Evolutionary conservation across 768 basidiomycete genomes (phyloP).

Genomic region (Mycena olivaceomarginata): DNA sequence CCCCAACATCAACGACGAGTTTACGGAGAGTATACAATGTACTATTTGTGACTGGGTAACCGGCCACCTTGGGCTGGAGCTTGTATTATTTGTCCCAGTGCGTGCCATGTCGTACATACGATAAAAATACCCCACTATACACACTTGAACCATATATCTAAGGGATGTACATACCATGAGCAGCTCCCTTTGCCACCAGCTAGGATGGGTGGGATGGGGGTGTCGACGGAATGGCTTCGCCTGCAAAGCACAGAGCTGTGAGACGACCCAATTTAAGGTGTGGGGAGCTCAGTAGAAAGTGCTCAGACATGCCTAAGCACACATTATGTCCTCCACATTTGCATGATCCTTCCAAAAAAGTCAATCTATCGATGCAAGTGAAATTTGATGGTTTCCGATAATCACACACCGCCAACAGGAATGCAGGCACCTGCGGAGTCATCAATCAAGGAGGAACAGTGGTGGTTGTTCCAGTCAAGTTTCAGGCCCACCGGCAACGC

Average conservation of each 20-base stretch:
- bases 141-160: too few relatives aligned
- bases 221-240: conserved; percentile 1
- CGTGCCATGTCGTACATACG: too few relatives aligned
- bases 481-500: not conserved
- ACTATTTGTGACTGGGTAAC: too few relatives aligned
- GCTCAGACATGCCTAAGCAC: not conserved
- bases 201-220: not conserved
- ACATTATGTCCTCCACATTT: not conserved
- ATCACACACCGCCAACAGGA: not conserved
- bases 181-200: not conserved
- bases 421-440: not conserved
- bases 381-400: not conserved
- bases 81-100: too few relatives aligned
- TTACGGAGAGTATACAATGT: too few relatives aligned
- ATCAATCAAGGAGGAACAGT: not conserved
- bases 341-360: not conserved
- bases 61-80: too few relatives aligned
- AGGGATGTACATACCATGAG: too few relatives aligned
- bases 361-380: not conserved
- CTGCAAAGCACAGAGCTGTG: too few relatives aligned
- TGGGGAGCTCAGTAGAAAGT: not conserved
- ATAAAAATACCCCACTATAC: too few relatives aligned
- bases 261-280: not conserved
- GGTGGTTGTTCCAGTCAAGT: not conserved
- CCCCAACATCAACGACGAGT: too few relatives aligned